Evolutionary conservation across 1,284 basidiomycete genomes (phyloP).

Genomic region (Cutaneotrichosporon dermatis): DNA sequence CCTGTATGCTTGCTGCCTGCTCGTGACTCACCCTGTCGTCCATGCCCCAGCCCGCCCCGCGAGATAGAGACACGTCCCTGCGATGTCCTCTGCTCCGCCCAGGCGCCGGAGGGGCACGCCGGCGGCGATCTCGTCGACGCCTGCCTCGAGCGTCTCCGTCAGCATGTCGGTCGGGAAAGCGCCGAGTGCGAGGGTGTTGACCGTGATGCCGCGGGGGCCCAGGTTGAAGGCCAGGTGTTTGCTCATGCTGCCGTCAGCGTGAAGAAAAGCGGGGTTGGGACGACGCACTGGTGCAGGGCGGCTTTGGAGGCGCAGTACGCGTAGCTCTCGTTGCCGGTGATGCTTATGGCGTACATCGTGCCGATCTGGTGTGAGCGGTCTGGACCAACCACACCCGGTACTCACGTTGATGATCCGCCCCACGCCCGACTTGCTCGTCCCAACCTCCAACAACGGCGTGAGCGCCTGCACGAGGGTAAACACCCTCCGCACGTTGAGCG

Average conservation of each 20-base stretch:
- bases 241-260: not conserved
- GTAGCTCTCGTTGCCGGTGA: constrained; percentile 62
- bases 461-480: constrained; percentile 4
- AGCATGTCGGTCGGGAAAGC: constrained; percentile 51
- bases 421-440: constrained; percentile 47
- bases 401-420: constrained; percentile 57
- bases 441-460: constrained; percentile 53
- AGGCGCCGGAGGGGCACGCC: constrained; percentile 55
- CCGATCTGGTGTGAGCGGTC: constrained; percentile 50
- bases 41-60: not conserved
- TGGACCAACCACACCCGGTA: no score
- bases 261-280: not conserved
- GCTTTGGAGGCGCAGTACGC: constrained; percentile 65
- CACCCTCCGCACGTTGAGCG: constrained; percentile 11
- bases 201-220: constrained; percentile 58
- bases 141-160: constrained; percentile 52
- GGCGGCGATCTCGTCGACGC: constrained; percentile 52
- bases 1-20: no score
- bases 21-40: constrained; percentile 3
- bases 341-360: constrained; percentile 58
- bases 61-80: constrained; percentile 42
- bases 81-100: constrained; percentile 58
- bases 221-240: constrained; percentile 56
- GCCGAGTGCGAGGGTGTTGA: constrained; percentile 62
- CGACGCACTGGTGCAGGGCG: constrained; percentile 38